These are phyloP conservation scores for Podila epigama DNA, from an alignment of 192 early-diverging fungal genomes.

Conservation along the genomic window DNA sequence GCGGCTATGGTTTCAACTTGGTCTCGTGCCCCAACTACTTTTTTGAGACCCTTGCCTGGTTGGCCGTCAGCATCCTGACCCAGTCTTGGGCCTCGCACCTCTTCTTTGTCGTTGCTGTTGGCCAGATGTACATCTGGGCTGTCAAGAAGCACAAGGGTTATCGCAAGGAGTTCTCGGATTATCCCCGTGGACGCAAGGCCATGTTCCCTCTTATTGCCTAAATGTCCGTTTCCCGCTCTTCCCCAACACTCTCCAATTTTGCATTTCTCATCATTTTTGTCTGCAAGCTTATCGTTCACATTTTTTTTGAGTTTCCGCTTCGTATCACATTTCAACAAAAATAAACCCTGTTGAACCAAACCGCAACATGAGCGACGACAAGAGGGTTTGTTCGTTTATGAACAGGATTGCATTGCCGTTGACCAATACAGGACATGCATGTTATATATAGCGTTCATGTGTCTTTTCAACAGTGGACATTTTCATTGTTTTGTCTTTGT, in stretches of 20 bases:
- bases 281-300: no score
- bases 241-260: no score
- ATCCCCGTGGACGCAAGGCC: conserved; percentile 85
- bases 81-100: conserved; percentile 66
- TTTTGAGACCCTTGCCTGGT: conserved; percentile 89
- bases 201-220: conserved; percentile 76
- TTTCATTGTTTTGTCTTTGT: no score
- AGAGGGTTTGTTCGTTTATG: no score
- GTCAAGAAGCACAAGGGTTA: conserved; percentile 96
- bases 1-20: conserved; percentile 89
- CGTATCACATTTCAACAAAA: background rate
- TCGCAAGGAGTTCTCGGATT: conserved; percentile 88
- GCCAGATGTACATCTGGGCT: conserved; percentile 95
- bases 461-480: no score
- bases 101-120: conserved; percentile 75
- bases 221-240: no score
- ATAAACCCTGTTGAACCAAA: background rate
- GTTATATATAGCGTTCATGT: no score
- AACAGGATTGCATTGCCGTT: no score
- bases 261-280: no score
- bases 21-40: conserved; percentile 95
- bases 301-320: conserved; percentile 1
- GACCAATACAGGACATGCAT: no score
- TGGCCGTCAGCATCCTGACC: conserved; percentile 74
- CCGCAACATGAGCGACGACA: no score